These are phyloP conservation scores for Nakaseomyces sp. DNA, from an alignment of 1,139 yeast genomes.

Conservation along the genomic window DNA sequence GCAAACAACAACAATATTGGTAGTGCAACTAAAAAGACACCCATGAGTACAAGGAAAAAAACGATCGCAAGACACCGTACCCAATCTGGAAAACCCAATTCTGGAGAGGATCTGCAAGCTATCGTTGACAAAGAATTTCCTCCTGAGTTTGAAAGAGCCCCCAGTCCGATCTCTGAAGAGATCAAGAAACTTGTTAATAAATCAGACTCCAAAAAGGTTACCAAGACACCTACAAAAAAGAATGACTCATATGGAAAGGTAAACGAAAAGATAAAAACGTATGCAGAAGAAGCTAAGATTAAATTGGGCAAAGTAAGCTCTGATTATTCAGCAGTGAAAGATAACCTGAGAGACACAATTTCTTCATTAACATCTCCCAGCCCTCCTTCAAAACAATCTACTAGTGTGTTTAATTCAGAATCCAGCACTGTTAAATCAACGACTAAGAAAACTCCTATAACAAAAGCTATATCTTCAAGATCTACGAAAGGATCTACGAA, in stretches of 20 bases:
- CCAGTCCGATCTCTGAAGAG: neutral
- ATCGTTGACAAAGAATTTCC: constrained; percentile 2
- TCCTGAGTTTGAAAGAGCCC: neutral
- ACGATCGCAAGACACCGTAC: neutral
- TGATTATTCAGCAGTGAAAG: neutral
- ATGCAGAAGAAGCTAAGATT: neutral
- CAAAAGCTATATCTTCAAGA: no score
- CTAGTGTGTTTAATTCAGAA: neutral
- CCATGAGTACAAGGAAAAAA: neutral
- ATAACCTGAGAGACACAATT: neutral
- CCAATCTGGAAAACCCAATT: neutral
- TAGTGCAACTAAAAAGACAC: neutral
- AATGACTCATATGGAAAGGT: neutral
- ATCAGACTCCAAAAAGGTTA: neutral
- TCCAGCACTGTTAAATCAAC: neutral
- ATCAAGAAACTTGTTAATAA: neutral
- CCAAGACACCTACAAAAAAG: neutral
- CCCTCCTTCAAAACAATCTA: neutral
- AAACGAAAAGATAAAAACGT: neutral
- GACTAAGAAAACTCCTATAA: neutral
- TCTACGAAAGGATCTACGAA: no score
- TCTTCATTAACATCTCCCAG: constrained; percentile 1
- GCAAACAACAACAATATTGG: no score
- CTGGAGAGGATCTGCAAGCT: neutral
- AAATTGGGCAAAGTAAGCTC: neutral